phyloP scores from a whole-genome alignment of 164 flowering plant genomes.

The Nelumbo lutea region DNA sequence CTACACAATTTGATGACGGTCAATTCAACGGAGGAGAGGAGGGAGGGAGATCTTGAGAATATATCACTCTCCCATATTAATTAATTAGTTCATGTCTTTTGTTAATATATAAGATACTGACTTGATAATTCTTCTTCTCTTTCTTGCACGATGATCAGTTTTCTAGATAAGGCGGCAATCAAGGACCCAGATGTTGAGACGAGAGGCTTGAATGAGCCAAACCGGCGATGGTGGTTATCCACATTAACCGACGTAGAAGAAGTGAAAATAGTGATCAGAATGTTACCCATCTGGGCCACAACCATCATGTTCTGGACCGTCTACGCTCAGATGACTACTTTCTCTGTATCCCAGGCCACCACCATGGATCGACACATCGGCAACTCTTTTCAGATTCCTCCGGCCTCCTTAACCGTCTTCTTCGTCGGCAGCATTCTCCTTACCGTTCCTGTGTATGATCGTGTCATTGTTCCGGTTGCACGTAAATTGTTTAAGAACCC shows the following conservation, averaged over 20 bases:
- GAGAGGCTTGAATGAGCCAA: not conserved
- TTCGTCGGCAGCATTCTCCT: slow-evolving; percentile 74
- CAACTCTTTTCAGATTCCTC: slow-evolving; percentile 59
- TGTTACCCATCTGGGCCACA: slow-evolving; percentile 68
- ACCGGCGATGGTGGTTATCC: slow-evolving; percentile 21
- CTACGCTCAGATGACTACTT: slow-evolving; percentile 64
- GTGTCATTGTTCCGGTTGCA: slow-evolving; percentile 41
- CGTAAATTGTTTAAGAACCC: slow-evolving; percentile 36
- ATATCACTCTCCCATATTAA: too few species aligned
- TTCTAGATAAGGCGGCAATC: slow-evolving; percentile 47
- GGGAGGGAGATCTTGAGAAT: too few species aligned
- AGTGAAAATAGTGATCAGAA: slow-evolving; percentile 8
- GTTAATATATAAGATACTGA: too few species aligned
- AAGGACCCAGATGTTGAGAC: not conserved
- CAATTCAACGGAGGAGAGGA: too few species aligned
- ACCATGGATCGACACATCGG: slow-evolving; percentile 59
- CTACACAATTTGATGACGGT: too few species aligned
- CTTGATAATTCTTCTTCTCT: not conserved
- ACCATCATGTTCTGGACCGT: slow-evolving; percentile 68
- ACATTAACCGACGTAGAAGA: slow-evolving; percentile 27
- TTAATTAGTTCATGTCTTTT: too few species aligned
- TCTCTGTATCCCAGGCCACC: slow-evolving; percentile 63
- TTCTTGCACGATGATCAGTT: slow-evolving; percentile 24
- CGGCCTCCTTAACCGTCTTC: slow-evolving; percentile 74
- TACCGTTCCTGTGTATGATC: slow-evolving; percentile 71